Conservation (phyloP, 2,329 filamentous ascomycete genomes). For the Hymenoscyphus scutula region DNA sequence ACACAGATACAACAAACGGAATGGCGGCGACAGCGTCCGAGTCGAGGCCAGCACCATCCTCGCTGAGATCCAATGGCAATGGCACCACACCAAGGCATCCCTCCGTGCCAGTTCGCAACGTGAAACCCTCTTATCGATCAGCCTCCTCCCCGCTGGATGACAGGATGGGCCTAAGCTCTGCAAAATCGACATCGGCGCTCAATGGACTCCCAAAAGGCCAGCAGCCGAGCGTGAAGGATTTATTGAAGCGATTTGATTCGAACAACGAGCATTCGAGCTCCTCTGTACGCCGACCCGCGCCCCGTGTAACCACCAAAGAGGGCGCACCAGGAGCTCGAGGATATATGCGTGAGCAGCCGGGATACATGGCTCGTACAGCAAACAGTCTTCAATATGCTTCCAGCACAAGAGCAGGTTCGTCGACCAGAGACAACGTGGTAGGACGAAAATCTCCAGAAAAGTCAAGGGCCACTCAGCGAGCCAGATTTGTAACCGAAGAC, state of each 20-base stretch:
- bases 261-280: slow-evolving; percentile 43
- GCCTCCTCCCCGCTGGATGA: slow-evolving; percentile 53
- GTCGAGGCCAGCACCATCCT: slow-evolving; percentile 41
- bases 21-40: slow-evolving; percentile 38
- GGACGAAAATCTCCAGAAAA: slow-evolving; percentile 27
- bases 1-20: slow-evolving; percentile 23
- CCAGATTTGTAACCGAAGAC: slow-evolving; percentile 49
- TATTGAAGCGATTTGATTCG: slow-evolving; percentile 76
- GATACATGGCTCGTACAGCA: slow-evolving; percentile 31
- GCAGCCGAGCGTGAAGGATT: slow-evolving; percentile 70
- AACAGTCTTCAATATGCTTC: slow-evolving; percentile 18
- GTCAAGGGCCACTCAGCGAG: slow-evolving; percentile 40
- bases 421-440: slow-evolving; percentile 23
- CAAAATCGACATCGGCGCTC: slow-evolving; percentile 28
- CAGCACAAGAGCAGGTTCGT: slow-evolving; percentile 21
- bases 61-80: slow-evolving; percentile 50
- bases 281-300: slow-evolving; percentile 30
- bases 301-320: slow-evolving; percentile 24
- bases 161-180: slow-evolving; percentile 28
- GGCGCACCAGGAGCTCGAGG: slow-evolving; percentile 16
- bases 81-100: slow-evolving; percentile 49
- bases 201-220: slow-evolving; percentile 27
- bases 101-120: slow-evolving; percentile 41
- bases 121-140: slow-evolving; percentile 49
- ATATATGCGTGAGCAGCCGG: slow-evolving; percentile 30